Percentiles rank a stretch among this genome's conserved stretches.
These are phyloP conservation scores for Taphrina wiesneri DNA, from an alignment of 1,139 yeast genomes.

Conservation along the genomic window DNA sequence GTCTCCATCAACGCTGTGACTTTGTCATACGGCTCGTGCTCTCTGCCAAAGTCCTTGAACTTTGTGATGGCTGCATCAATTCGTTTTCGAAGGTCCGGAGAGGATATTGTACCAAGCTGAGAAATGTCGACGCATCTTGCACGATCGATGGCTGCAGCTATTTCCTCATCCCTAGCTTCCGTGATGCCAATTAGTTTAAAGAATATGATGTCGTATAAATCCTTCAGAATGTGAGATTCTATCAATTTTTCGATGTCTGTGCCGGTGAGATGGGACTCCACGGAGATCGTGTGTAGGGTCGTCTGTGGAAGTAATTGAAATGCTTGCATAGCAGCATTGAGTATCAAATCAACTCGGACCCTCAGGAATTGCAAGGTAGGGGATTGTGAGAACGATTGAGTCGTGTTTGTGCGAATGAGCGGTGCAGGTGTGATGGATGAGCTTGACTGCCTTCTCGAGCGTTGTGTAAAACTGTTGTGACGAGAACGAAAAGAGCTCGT, in stretches of 20 bases:
- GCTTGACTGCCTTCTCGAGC: conserved; percentile 5
- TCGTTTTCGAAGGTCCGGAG: conserved; percentile 20
- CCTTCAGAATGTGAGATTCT: conserved; percentile 11
- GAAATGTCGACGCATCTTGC: conserved; percentile 21
- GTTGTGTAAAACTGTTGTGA: neutral
- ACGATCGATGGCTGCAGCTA: conserved; percentile 23
- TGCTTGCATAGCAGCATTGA: conserved; percentile 21
- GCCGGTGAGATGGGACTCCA: conserved; percentile 8
- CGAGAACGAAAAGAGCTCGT: neutral
- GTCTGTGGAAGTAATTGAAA: conserved; percentile 25
- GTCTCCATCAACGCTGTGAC: conserved; percentile 24
- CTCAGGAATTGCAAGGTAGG: conserved; percentile 4
- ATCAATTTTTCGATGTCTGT: conserved; percentile 27
- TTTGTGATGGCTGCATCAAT: conserved; percentile 9
- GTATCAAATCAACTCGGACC: conserved; percentile 11
- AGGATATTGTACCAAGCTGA: conserved; percentile 29
- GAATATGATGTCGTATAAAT: conserved; percentile 30
- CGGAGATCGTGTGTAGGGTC: conserved; percentile 6
- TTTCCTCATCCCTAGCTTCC: conserved; percentile 19
- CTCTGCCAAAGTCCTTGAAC: conserved; percentile 13
- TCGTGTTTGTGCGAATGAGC: conserved; percentile 6
- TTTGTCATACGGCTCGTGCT: conserved; percentile 26
- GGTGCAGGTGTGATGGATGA: conserved; percentile 28
- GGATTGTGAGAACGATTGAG: conserved; percentile 12
- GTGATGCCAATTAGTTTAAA: conserved; percentile 9